These are phyloP conservation scores for Candida khao-thaluensis DNA, from an alignment of 805 yeast genomes.

Conservation along the genomic window DNA sequence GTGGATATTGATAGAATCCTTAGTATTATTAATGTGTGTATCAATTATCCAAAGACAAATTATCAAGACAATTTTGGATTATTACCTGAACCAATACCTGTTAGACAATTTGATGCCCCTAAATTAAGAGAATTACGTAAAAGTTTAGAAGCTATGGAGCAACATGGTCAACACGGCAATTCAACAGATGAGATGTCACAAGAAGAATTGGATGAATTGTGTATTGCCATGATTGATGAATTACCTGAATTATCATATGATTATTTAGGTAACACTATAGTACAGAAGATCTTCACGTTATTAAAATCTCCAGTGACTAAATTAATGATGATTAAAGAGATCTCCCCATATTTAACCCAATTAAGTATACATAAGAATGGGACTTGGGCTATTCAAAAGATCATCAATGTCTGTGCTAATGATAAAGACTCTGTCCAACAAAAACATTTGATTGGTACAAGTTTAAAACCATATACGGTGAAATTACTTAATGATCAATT, in stretches of 20 bases:
- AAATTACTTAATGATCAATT: slow-evolving; percentile 91
- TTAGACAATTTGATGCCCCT: slow-evolving; percentile 83
- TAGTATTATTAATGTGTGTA: slow-evolving; percentile 42
- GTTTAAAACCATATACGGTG: slow-evolving; percentile 77
- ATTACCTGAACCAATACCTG: slow-evolving; percentile 67
- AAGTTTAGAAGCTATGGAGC: slow-evolving; percentile 37
- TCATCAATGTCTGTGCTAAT: slow-evolving; percentile 59
- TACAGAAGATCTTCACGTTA: slow-evolving; percentile 80
- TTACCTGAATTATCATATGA: slow-evolving; percentile 89
- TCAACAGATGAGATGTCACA: slow-evolving; percentile 30
- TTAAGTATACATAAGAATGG: slow-evolving; percentile 97
- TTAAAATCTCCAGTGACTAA: slow-evolving; percentile 66
- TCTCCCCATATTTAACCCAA: slow-evolving; percentile 79
- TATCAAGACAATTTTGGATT: slow-evolving; percentile 64
- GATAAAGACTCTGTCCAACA: slow-evolving; percentile 24
- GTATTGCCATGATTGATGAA: slow-evolving; percentile 81
- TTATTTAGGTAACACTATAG: slow-evolving; percentile 92
- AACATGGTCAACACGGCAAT: slow-evolving; percentile 7
- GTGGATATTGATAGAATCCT: slow-evolving; percentile 40
- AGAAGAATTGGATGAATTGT: slow-evolving; percentile 74
- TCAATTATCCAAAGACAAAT: slow-evolving; percentile 42
- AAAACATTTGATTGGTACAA: slow-evolving; percentile 61
- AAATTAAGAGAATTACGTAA: slow-evolving; percentile 84
- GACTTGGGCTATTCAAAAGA: slow-evolving; percentile 98
- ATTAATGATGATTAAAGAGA: slow-evolving; percentile 74